Percentiles rank a stretch among this genome's conserved stretches.
Conservation (phyloP, 805 yeast species). For the Wickerhamomyces hampshirensis region DNA sequence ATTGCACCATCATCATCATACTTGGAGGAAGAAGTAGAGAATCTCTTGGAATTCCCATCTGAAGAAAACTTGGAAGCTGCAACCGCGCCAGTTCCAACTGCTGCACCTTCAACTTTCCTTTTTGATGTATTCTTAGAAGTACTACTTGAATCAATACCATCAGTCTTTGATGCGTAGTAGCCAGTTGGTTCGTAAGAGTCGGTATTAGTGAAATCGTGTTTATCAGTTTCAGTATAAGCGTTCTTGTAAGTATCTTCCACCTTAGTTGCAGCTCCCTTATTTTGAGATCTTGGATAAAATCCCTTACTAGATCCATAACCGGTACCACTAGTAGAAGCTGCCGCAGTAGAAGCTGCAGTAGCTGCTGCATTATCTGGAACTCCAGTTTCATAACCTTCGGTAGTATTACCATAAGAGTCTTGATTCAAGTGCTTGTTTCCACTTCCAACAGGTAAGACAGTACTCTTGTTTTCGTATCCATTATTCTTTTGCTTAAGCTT, state of each 20-base stretch:
- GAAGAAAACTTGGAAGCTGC: neutral
- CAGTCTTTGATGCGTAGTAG: slow-evolving; percentile 14
- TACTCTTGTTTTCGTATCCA: slow-evolving; percentile 21
- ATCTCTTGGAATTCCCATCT: slow-evolving; percentile 3
- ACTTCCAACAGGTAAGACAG: slow-evolving; percentile 17
- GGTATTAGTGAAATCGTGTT: slow-evolving; percentile 14
- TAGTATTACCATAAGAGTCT: slow-evolving; percentile 13
- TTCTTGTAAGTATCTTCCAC: slow-evolving; percentile 18
- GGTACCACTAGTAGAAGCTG: slow-evolving; percentile 8
- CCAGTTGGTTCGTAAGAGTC: slow-evolving; percentile 18
- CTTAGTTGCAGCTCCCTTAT: slow-evolving; percentile 14
- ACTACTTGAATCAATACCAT: slow-evolving; percentile 1
- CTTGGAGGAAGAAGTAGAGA: slow-evolving; percentile 4
- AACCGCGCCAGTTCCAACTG: neutral
- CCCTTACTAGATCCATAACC: slow-evolving; percentile 7
- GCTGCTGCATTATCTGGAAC: slow-evolving; percentile 16
- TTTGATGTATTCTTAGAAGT: neutral
- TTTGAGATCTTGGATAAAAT: slow-evolving; percentile 5
- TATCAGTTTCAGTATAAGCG: slow-evolving; percentile 4
- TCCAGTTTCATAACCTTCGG: slow-evolving; percentile 12
- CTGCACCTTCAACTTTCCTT: neutral
- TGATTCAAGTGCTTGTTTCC: slow-evolving; percentile 3
- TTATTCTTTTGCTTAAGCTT: neutral
- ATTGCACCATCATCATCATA: slow-evolving; percentile 2
- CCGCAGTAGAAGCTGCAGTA: slow-evolving; percentile 13